These are phyloP conservation scores for Cymbopogon flexuosus DNA, from an alignment of 202 grass and related monocot species.

Conservation along the genomic window DNA sequence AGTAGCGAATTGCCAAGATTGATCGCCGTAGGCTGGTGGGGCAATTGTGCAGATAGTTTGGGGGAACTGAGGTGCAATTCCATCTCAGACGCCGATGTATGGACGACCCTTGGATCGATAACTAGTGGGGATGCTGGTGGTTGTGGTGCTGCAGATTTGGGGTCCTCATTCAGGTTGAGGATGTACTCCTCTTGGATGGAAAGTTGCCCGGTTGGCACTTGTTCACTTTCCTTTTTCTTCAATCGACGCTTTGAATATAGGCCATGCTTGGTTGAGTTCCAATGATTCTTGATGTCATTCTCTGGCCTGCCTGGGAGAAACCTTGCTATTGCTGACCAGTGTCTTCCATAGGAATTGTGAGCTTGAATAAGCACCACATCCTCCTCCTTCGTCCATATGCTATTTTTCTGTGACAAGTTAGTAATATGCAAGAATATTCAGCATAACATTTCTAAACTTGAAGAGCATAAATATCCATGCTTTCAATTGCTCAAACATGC, in stretches of 20 bases:
- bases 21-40: neutral
- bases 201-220: neutral
- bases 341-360: slow-evolving; percentile 38
- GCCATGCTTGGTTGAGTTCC: slow-evolving; percentile 51
- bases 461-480: neutral
- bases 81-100: neutral
- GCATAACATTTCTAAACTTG: neutral
- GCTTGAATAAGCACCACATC: slow-evolving; percentile 36
- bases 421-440: neutral
- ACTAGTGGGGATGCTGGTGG: neutral
- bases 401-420: slow-evolving; percentile 24
- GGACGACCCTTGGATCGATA: neutral
- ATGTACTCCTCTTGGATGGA: slow-evolving; percentile 38
- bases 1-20: neutral
- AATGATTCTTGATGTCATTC: slow-evolving; percentile 70
- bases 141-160: neutral
- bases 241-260: slow-evolving; percentile 6
- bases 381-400: slow-evolving; percentile 45
- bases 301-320: slow-evolving; percentile 48
- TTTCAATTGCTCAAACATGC: too few species aligned
- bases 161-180: neutral
- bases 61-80: neutral
- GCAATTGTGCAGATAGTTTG: neutral
- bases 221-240: slow-evolving; percentile 39
- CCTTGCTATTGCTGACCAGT: slow-evolving; percentile 47